Evolutionary conservation across 1,284 basidiomycete genomes (phyloP).

Genomic region (Bjerkandera adusta): DNA sequence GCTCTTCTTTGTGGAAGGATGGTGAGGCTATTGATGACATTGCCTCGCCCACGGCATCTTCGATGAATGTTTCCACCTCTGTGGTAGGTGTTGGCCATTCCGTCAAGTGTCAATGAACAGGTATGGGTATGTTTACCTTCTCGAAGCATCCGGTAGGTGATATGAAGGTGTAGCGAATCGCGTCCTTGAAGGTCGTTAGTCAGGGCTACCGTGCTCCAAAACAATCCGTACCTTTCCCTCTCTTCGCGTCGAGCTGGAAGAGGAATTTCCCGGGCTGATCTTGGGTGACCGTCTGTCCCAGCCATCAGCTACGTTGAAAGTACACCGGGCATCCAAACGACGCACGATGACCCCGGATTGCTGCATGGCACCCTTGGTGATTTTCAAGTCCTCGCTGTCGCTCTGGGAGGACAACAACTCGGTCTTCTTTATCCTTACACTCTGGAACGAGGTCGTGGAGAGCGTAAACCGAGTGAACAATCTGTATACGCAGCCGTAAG

Average conservation of each 20-base stretch:
- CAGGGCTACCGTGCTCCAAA: background rate
- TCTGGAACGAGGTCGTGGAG: constrained; percentile 68
- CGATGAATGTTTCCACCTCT: constrained; percentile 66
- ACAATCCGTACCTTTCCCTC: constrained; percentile 51
- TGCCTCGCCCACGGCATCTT: constrained; percentile 43
- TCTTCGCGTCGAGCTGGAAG: constrained; percentile 62
- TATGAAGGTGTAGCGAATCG: constrained; percentile 58
- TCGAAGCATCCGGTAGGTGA: constrained; percentile 70
- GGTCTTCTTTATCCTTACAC: constrained; percentile 64
- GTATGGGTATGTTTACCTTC: constrained; percentile 51
- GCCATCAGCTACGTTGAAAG: background rate
- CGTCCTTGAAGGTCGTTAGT: constrained; percentile 38
- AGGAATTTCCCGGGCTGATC: constrained; percentile 68
- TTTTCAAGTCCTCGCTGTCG: constrained; percentile 46
- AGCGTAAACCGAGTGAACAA: constrained; percentile 81
- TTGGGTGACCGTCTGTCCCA: constrained; percentile 62
- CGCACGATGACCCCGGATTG: constrained; percentile 30
- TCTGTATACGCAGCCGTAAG: constrained; percentile 47
- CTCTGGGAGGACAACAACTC: constrained; percentile 44
- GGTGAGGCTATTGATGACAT: constrained; percentile 32
- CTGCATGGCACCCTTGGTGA: constrained; percentile 44
- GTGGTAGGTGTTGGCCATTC: constrained; percentile 2
- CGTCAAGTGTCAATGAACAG: constrained; percentile 8
- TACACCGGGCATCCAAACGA: constrained; percentile 4
- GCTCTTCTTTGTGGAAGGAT: constrained; percentile 32